These are phyloP conservation scores for Ganoderma boninense DNA, from an alignment of 1,284 basidiomycete genomes.

Conservation along the genomic window DNA sequence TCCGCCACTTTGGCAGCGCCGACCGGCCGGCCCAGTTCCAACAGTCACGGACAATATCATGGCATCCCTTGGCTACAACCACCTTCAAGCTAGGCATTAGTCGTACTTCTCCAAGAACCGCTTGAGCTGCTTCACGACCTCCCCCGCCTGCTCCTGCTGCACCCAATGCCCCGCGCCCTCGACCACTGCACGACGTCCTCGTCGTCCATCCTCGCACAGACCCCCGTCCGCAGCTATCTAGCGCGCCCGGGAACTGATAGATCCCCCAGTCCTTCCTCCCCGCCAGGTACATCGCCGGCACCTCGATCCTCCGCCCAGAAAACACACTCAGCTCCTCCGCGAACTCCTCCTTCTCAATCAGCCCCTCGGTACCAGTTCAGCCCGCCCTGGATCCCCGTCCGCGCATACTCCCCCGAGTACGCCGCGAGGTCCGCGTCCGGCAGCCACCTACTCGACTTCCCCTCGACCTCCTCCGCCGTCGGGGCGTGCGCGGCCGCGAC, in stretches of 20 bases:
- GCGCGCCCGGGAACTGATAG: slow-evolving; percentile 60
- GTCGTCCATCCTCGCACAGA: slow-evolving; percentile 42
- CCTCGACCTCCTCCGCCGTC: slow-evolving; percentile 35
- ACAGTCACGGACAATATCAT: no score
- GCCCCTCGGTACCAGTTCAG: slow-evolving; percentile 61
- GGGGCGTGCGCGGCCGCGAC: slow-evolving; percentile 46
- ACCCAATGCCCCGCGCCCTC: slow-evolving; percentile 70
- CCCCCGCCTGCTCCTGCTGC: slow-evolving; percentile 50
- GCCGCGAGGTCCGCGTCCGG: slow-evolving; percentile 55
- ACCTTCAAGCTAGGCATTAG: no score
- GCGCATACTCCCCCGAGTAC: slow-evolving; percentile 56
- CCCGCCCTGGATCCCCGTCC: slow-evolving; percentile 70
- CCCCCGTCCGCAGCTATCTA: slow-evolving; percentile 50
- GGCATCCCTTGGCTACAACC: no score
- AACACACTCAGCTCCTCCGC: slow-evolving; percentile 34
- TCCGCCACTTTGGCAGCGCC: no score
- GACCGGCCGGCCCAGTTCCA: no score
- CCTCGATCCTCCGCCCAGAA: slow-evolving; percentile 49
- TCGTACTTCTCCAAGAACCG: slow-evolving; percentile 44
- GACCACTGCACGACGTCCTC: slow-evolving; percentile 62
- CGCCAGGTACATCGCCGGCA: slow-evolving; percentile 63
- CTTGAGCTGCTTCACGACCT: slow-evolving; percentile 46
- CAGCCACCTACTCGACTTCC: slow-evolving; percentile 53
- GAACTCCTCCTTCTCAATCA: slow-evolving; percentile 26
- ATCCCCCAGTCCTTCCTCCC: slow-evolving; percentile 67